Evolutionary conservation across 495 filamentous ascomycete species (phyloP), one percentile per base, ranked within the genome.

Genomic region (Xylaria acuta): DNA sequence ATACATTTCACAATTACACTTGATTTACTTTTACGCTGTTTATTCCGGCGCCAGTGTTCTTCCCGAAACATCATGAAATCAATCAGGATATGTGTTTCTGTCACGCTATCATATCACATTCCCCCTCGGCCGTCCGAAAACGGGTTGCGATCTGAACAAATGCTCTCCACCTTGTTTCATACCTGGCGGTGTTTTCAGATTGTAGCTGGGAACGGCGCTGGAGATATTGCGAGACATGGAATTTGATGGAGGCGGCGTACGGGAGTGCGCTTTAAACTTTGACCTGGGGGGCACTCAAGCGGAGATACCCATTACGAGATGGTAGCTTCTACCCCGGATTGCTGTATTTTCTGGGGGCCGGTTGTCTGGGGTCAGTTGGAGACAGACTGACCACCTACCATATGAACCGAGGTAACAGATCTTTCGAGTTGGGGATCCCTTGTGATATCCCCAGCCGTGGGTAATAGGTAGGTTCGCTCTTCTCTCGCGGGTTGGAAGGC

Each of bases 21-120:
- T 11, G 30, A 22, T n/a, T n/a, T n/a, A n/a, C n/a, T n/a, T 27
- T 54, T 22, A 5, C 51, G n/a, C 8, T 54, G 11, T 51, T 25
- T 25, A n/a, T n/a, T 8, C 47, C n/a, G n/a, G 47, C 47, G n/a
- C 47, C 20, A 25, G 20, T 22, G 47, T 27, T 54, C 12, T 32
- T 56, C 53, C 53, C 53, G 53, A 56, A 56, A 56, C 53, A 56
- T 32, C 5, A 2, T 54, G 51, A 25, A n/a, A n/a, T n/a, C n/a
- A n/a, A n/a, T 20, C 25, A 0, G 3, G 0, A 11, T 32, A 5
- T 56, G 25, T 16, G 18, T 56, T 3, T 5, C 34, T 32, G 25
- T 56, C 22, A 18, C 34, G 5, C 20, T 20, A 34, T 56, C 53
- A 56, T 32, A 56, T 56, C 53, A 56, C n/a, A 8, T 25, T 51